These are phyloP conservation scores for Cordyceps farinosa DNA, from an alignment of 2,329 filamentous ascomycete species.

Conservation along the genomic window DNA sequence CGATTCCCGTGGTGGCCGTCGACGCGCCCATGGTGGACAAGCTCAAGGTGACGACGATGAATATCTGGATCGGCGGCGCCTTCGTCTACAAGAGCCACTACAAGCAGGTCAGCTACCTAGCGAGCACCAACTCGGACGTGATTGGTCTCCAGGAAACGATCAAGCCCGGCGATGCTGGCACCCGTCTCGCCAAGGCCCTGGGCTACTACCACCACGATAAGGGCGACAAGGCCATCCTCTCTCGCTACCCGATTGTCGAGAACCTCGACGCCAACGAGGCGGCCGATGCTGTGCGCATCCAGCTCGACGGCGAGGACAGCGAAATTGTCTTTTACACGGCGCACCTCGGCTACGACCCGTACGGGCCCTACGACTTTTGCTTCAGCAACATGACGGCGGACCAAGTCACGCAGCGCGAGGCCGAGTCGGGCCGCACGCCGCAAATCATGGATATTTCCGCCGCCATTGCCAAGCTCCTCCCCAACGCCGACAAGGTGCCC, in stretches of 20 bases:
- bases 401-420: constrained; percentile 33
- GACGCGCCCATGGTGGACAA: constrained; percentile 31
- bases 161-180: constrained; percentile 26
- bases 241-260: constrained; percentile 38
- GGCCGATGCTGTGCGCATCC: constrained; percentile 32
- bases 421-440: constrained; percentile 34
- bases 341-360: constrained; percentile 37
- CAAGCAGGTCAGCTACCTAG: constrained; percentile 38
- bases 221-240: constrained; percentile 33
- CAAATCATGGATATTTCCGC: constrained; percentile 36
- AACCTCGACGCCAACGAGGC: constrained; percentile 26
- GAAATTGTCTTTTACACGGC: constrained; percentile 36
- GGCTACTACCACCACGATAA: constrained; percentile 38
- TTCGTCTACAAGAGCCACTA: constrained; percentile 34
- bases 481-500: constrained; percentile 30
- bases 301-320: constrained; percentile 30
- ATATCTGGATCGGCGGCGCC: constrained; percentile 39
- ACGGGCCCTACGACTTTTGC: constrained; percentile 44
- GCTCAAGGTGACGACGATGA: constrained; percentile 36
- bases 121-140: constrained; percentile 31
- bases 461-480: constrained; percentile 32
- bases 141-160: constrained; percentile 37
- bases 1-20: constrained; percentile 30
- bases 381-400: constrained; percentile 33
- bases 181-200: constrained; percentile 35